These are phyloP conservation scores for Exophiala calicioides DNA, from an alignment of 2,329 filamentous ascomycete species.

Conservation along the genomic window DNA sequence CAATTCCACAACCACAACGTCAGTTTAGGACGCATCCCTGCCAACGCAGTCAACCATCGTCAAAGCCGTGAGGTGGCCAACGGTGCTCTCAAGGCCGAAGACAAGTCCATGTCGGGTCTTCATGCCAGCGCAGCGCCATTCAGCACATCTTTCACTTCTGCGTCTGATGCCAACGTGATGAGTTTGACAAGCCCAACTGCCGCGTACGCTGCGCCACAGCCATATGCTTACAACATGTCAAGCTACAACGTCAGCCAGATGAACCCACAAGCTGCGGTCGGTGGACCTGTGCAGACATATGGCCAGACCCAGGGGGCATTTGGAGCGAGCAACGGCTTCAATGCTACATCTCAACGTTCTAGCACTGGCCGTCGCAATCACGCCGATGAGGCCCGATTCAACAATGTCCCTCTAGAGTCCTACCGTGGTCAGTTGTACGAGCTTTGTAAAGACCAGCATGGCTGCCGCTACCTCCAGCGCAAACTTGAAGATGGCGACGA, in stretches of 20 bases:
- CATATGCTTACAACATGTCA: conserved; percentile 46
- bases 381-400: conserved; percentile 65
- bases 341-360: conserved; percentile 63
- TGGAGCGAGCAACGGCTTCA: conserved; percentile 54
- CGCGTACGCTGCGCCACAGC: conserved; percentile 48
- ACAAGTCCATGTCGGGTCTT: conserved; percentile 44
- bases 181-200: conserved; percentile 37
- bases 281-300: conserved; percentile 46
- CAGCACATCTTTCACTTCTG: conserved; percentile 59
- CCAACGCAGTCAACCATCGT: conserved; percentile 64
- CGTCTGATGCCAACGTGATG: conserved; percentile 38
- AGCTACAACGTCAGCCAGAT: conserved; percentile 31
- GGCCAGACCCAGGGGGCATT: conserved; percentile 55
- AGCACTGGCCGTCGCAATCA: conserved; percentile 69
- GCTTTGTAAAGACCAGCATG: conserved; percentile 96
- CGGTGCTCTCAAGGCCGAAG: conserved; percentile 29
- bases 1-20: conserved; percentile 72
- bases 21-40: conserved; percentile 76
- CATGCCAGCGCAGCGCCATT: conserved; percentile 81
- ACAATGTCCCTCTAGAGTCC: conserved; percentile 77
- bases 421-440: conserved; percentile 82
- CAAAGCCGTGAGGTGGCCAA: conserved; percentile 69
- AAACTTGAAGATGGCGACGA: conserved; percentile 88
- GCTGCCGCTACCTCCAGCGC: conserved; percentile 94
- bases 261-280: conserved; percentile 28